Evolutionary conservation across 805 yeast species (phyloP), one percentile per base, ranked within the genome.

Genomic region (Candida germanica): DNA sequence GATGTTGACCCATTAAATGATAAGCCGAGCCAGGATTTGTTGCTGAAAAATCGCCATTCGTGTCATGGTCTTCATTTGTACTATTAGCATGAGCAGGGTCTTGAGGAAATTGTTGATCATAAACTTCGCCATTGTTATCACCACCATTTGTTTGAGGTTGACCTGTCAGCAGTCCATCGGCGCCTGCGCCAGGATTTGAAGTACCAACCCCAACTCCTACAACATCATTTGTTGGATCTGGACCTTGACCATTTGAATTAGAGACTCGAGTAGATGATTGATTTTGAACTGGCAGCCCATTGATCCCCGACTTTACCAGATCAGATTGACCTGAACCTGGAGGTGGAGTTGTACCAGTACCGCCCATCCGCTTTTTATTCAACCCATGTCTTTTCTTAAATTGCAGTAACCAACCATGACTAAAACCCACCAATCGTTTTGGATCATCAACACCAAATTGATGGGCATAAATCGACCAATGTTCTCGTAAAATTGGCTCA

Each of bases 391-490:
- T 56, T 44, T 73, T 77, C 52, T 78, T 78, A 54, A 78, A 78
- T 47, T 74, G 80, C 9, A 75, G 61, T 28, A 78, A 54, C 83
- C 83, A 78, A 6, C 84, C 84, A 51, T 77, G 82, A 44, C 79
- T 71, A 43, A 76, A 78, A 11, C 70, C 64, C 18, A 64, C 67
- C 37, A 73, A 52, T 36, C 84, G 57, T 49, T 77, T 78, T 3
- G 83, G 81, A 46, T 78, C 80, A 6, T 70, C 74, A 2, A 78
- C 80, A 7, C 82, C 83, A 49, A 54, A 74, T 47, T 69, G 64
- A 38, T 71, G 71, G 2, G 81, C 83, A 47, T 64, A 74, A 20
- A 65, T 56, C 10, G 69, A 59, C 84, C 84, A 78, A 48, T 74
- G 71, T 33, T 73, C 77, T 25, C 82, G 57, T 29, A 78, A 53